Evolutionary conservation across 192 early-diverging fungal species (phyloP).

Genomic region (Coemansia sp.): DNA sequence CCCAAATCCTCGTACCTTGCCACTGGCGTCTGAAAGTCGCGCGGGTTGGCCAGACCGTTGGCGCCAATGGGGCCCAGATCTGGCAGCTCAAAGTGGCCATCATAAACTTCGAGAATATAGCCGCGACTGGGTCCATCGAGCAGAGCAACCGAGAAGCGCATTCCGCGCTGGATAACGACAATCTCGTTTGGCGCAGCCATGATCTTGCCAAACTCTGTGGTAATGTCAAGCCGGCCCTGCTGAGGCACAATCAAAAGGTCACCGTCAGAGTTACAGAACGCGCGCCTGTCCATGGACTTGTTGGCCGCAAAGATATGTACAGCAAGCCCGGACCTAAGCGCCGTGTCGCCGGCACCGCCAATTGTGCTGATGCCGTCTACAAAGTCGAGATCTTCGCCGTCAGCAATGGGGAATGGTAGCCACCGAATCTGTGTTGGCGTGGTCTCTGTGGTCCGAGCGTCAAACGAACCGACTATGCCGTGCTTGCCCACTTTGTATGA

Average conservation of each 20-base stretch:
- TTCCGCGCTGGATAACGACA: constrained; percentile 88
- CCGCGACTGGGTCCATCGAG: constrained; percentile 83
- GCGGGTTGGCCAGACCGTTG: constrained; percentile 92
- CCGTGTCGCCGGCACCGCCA: constrained; percentile 81
- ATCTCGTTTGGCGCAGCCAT: constrained; percentile 86
- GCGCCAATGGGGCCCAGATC: constrained; percentile 95
- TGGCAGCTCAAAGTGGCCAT: constrained; percentile 88
- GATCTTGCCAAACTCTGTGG: constrained; percentile 87
- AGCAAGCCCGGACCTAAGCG: constrained; percentile 73
- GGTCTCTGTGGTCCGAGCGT: constrained; percentile 52
- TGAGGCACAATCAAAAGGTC: constrained; percentile 93
- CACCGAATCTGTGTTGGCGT: constrained; percentile 91
- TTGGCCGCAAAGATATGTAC: constrained; percentile 82
- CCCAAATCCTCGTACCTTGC: constrained; percentile 70
- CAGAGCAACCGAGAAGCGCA: constrained; percentile 78
- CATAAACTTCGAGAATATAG: constrained; percentile 88
- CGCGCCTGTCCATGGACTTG: constrained; percentile 67
- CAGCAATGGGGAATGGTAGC: constrained; percentile 76
- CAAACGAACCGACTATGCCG: constrained; percentile 62
- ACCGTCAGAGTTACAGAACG: constrained; percentile 90
- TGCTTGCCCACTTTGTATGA: constrained; percentile 14
- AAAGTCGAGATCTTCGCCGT: constrained; percentile 64
- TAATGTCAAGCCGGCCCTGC: constrained; percentile 81
- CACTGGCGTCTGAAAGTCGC: constrained; percentile 87
- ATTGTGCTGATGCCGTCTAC: constrained; percentile 80